phyloP scores from a whole-genome alignment of 2,329 filamentous ascomycete genomes.

The Cephalotrichum gorgonifer region DNA sequence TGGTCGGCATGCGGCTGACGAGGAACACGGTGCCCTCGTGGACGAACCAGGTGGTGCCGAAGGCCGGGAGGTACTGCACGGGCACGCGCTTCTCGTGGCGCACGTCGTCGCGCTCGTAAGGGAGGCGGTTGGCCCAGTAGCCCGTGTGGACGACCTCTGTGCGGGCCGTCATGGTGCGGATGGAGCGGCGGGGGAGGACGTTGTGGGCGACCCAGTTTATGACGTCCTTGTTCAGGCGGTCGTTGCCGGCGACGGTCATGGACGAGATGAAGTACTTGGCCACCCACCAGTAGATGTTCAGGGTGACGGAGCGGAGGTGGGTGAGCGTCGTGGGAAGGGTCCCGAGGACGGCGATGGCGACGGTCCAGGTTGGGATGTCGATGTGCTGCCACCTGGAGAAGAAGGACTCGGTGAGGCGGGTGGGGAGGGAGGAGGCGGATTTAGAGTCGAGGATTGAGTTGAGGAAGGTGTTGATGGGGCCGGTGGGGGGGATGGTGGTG shows the following conservation, averaged over 20 bases:
- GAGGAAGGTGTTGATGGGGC: background rate
- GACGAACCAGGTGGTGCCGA: conserved; percentile 25
- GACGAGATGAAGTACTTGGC: conserved; percentile 25
- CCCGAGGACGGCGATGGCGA: conserved; percentile 21
- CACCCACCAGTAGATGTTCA: conserved; percentile 23
- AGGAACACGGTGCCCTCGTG: conserved; percentile 21
- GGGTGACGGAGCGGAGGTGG: conserved; percentile 16
- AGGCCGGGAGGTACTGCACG: conserved; percentile 25
- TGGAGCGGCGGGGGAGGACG: conserved; percentile 17
- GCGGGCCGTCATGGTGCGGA: conserved; percentile 22
- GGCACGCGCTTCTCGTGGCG: conserved; percentile 21
- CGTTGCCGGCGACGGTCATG: conserved; percentile 23
- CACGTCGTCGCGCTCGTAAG: conserved; percentile 19
- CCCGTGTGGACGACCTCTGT: conserved; percentile 20
- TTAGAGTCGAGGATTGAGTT: background rate
- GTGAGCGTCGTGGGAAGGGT: conserved; percentile 19
- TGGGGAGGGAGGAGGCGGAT: conserved; percentile 14
- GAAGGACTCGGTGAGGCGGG: conserved; percentile 19
- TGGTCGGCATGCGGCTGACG: conserved; percentile 18
- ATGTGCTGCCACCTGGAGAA: conserved; percentile 22
- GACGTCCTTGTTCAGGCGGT: conserved; percentile 25
- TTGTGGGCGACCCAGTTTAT: conserved; percentile 26
- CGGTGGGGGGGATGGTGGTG: background rate
- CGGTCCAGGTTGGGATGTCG: conserved; percentile 21
- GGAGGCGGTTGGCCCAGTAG: conserved; percentile 17